Percentiles rank a stretch among this genome's conserved stretches.
These are phyloP conservation scores for Taphrina sp. DNA, from an alignment of 1,139 yeast genomes.

Conservation along the genomic window DNA sequence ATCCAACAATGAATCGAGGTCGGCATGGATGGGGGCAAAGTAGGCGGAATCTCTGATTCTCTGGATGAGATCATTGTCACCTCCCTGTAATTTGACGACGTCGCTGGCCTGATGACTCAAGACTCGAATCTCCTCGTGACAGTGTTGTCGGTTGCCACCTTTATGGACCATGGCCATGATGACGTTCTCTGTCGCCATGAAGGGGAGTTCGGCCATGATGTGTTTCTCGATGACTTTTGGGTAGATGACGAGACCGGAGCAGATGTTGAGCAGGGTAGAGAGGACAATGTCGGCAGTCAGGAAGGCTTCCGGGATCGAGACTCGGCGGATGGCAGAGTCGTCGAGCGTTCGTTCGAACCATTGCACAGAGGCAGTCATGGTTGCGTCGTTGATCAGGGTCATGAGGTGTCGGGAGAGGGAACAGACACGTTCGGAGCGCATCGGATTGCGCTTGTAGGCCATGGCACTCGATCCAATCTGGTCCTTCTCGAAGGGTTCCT, in stretches of 20 bases:
- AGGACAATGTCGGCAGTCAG: constrained; percentile 91
- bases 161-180: constrained; percentile 99
- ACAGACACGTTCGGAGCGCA: constrained; percentile 99
- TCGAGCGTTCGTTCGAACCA: constrained; percentile 99
- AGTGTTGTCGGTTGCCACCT: constrained; percentile 91
- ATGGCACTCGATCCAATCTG: constrained; percentile 98
- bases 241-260: constrained; percentile 93
- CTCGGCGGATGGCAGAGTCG: constrained; percentile 97
- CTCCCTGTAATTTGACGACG: constrained; percentile 97
- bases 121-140: constrained; percentile 97
- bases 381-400: constrained; percentile 84
- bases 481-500: constrained; percentile 96
- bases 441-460: constrained; percentile 99
- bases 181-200: constrained; percentile 99
- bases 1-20: constrained; percentile 75
- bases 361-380: constrained; percentile 95
- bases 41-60: constrained; percentile 75
- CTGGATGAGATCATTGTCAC: constrained; percentile 94
- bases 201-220: constrained; percentile 90
- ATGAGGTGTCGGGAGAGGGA: constrained; percentile 94
- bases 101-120: constrained; percentile 96
- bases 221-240: constrained; percentile 98
- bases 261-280: constrained; percentile 84
- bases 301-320: constrained; percentile 93
- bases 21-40: constrained; percentile 85